Evolutionary conservation across 1,284 basidiomycete species (phyloP).

Genomic region (Paramarasmius palmivorus): DNA sequence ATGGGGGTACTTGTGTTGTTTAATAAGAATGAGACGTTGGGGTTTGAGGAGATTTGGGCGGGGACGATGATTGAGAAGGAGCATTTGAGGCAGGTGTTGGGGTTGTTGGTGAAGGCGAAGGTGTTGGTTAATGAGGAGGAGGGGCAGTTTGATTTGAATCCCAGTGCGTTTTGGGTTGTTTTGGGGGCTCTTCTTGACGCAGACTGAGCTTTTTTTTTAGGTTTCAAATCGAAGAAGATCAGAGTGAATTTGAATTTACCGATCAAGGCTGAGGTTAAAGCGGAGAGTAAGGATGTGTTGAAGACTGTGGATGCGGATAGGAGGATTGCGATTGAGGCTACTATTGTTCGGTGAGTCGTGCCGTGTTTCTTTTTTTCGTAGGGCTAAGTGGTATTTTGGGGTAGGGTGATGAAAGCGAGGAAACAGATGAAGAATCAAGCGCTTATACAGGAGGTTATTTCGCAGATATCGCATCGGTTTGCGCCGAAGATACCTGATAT

Average conservation of each 20-base stretch:
- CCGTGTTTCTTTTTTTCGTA: conserved; percentile 7
- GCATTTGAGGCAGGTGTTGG: conserved; percentile 84
- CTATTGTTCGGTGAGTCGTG: conserved; percentile 82
- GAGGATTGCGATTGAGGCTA: conserved; percentile 96
- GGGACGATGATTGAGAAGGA: conserved; percentile 86
- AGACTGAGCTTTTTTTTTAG: conserved; percentile 36
- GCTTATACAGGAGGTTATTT: conserved; percentile 92
- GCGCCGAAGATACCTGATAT: conserved; percentile 91
- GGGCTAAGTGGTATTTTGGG: conserved; percentile 3
- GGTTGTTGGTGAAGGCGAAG: conserved; percentile 86
- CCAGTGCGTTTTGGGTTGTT: conserved; percentile 54
- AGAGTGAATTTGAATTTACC: conserved; percentile 93
- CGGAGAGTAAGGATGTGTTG: conserved; percentile 87
- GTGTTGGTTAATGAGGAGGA: conserved; percentile 84
- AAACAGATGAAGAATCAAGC: conserved; percentile 98
- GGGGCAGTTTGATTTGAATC: conserved; percentile 91
- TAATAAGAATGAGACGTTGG: conserved; percentile 87
- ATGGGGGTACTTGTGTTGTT: conserved; percentile 94
- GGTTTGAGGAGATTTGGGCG: conserved; percentile 76
- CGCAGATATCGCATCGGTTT: conserved; percentile 88
- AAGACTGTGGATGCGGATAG: conserved; percentile 98
- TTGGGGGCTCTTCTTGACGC: not conserved
- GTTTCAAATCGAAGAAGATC: conserved; percentile 98
- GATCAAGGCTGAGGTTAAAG: conserved; percentile 93
- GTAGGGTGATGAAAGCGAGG: conserved; percentile 95